These are phyloP conservation scores for Ceratocystis lukuohia DNA, from an alignment of 2,329 filamentous ascomycete genomes.

Conservation along the genomic window DNA sequence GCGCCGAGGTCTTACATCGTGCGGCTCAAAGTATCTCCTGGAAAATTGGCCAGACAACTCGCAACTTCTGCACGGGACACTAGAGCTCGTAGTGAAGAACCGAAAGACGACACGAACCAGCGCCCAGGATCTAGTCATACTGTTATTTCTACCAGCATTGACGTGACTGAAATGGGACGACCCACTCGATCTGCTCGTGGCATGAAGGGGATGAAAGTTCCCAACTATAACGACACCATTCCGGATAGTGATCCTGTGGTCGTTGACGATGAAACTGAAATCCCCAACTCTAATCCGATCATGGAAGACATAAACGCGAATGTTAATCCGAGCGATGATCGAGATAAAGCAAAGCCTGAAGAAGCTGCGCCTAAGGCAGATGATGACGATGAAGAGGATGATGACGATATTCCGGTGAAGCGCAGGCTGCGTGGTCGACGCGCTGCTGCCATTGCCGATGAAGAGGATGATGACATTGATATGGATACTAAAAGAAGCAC, in stretches of 20 bases:
- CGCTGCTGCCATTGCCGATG: constrained; percentile 22
- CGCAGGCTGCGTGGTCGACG: constrained; percentile 16
- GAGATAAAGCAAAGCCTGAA: background rate
- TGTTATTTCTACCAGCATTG: constrained; percentile 32
- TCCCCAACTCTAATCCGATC: constrained; percentile 24
- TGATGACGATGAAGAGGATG: constrained; percentile 25
- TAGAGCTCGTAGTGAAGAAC: constrained; percentile 41
- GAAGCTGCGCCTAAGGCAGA: constrained; percentile 18
- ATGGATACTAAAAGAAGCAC: constrained; percentile 23
- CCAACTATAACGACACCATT: constrained; percentile 15
- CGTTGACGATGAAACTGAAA: constrained; percentile 20
- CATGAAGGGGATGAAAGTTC: constrained; percentile 35
- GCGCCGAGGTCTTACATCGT: constrained; percentile 27
- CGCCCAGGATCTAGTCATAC: constrained; percentile 49
- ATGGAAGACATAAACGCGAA: constrained; percentile 23
- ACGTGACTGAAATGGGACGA: constrained; percentile 22
- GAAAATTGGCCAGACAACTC: constrained; percentile 22
- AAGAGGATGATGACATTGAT: constrained; percentile 35
- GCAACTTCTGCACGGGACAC: constrained; percentile 35
- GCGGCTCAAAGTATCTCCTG: constrained; percentile 31
- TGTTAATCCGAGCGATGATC: constrained; percentile 23
- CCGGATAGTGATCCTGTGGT: constrained; percentile 17
- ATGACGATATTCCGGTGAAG: constrained; percentile 23
- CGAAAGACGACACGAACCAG: constrained; percentile 42
- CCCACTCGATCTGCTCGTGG: constrained; percentile 35